A percentile compares a stretch with the other conserved stretches of the same genome.
These are phyloP conservation scores for Pythium aristosporum DNA, from an alignment of 352 stramenopile genomes.

Conservation along the genomic window DNA sequence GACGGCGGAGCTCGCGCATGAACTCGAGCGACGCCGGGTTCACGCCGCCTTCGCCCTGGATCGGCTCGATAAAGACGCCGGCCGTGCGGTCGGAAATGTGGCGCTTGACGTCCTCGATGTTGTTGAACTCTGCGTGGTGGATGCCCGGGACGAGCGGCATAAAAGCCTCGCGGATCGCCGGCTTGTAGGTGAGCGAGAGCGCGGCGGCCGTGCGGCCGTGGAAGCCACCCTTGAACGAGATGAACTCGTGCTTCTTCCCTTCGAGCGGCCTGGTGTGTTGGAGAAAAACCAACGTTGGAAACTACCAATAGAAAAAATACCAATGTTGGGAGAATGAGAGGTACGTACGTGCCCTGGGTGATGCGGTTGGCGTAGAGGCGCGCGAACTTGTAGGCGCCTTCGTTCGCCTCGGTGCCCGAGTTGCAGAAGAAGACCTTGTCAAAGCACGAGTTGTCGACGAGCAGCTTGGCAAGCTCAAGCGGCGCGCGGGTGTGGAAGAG, in stretches of 20 bases:
- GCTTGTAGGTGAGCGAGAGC: slow-evolving; percentile 86
- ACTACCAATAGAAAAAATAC: background rate
- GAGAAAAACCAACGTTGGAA: background rate
- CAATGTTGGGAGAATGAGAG: background rate
- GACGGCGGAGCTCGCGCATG: slow-evolving; percentile 83
- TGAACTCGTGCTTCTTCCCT: slow-evolving; percentile 80
- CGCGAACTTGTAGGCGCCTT: slow-evolving; percentile 87
- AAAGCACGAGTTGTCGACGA: slow-evolving; percentile 95
- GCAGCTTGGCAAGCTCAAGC: slow-evolving; percentile 91
- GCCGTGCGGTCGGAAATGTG: slow-evolving; percentile 74
- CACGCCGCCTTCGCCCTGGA: slow-evolving; percentile 94
- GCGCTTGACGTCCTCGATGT: slow-evolving; percentile 78
- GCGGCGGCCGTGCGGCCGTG: slow-evolving; percentile 77
- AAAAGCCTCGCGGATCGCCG: slow-evolving; percentile 83
- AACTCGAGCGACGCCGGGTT: slow-evolving; percentile 90
- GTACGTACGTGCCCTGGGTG: slow-evolving; percentile 64
- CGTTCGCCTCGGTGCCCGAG: slow-evolving; percentile 90
- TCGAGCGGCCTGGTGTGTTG: slow-evolving; percentile 43
- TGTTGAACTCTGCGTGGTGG: slow-evolving; percentile 77
- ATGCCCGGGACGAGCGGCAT: slow-evolving; percentile 76
- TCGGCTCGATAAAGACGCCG: slow-evolving; percentile 80
- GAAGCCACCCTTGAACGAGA: slow-evolving; percentile 88
- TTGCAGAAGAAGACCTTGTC: slow-evolving; percentile 99
- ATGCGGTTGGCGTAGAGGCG: slow-evolving; percentile 72
- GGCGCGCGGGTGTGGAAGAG: slow-evolving; percentile 96